Conservation (phyloP, 495 filamentous ascomycete species). For the Chaetomium cochliodes region DNA sequence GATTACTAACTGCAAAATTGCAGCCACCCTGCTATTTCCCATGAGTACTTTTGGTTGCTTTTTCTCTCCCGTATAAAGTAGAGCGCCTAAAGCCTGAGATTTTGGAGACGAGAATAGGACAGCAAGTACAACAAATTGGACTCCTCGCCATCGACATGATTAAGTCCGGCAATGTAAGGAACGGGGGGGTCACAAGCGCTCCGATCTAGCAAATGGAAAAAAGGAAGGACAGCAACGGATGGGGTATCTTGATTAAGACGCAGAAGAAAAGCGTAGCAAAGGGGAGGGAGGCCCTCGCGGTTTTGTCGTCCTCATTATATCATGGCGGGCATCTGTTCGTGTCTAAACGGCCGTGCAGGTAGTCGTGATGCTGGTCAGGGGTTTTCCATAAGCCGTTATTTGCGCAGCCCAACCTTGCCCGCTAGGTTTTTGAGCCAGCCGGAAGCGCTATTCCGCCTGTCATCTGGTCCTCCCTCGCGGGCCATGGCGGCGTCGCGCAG, state of each 20-base stretch:
- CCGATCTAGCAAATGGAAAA: neutral
- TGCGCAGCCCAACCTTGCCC: slow-evolving; percentile 46
- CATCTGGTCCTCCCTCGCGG: slow-evolving; percentile 37
- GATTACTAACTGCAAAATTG: too few relatives aligned
- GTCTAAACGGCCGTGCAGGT: neutral
- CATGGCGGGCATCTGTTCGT: neutral
- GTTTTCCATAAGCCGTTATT: slow-evolving; percentile 18
- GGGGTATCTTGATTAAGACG: slow-evolving; percentile 30
- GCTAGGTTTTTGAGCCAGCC: slow-evolving; percentile 47
- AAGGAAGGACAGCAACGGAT: slow-evolving; percentile 27
- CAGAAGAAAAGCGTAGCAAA: slow-evolving; percentile 1
- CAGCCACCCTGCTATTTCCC: neutral
- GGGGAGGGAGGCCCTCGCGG: neutral
- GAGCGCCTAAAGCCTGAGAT: neutral
- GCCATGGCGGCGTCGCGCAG: slow-evolving; percentile 57
- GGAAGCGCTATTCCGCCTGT: slow-evolving; percentile 41
- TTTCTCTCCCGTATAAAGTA: neutral
- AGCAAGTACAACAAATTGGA: neutral
- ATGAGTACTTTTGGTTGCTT: neutral
- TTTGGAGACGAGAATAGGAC: neutral
- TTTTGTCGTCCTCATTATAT: slow-evolving; percentile 10
- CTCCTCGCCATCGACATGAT: neutral
- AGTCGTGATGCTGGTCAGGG: slow-evolving; percentile 8
- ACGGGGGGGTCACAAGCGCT: neutral
- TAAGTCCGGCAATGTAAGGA: neutral